Percentiles rank a stretch among this genome's conserved stretches.
Conservation (phyloP, 2,329 filamentous ascomycete species). For the Xylariaceae sp. region DNA sequence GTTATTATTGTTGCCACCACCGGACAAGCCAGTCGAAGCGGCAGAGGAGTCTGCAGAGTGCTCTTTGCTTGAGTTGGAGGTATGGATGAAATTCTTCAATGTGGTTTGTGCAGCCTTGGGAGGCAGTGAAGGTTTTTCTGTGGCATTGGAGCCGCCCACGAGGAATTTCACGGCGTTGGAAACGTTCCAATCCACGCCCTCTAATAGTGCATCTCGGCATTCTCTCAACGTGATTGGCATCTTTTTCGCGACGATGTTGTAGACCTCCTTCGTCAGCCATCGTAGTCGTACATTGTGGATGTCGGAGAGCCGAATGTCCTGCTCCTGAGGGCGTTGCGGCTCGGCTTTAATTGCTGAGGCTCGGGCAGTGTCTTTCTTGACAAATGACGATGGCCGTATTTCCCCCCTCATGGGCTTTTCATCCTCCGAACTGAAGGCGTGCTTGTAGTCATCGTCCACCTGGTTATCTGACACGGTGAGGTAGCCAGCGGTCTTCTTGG, state of each 20-base stretch:
- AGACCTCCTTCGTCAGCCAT: constrained; percentile 21
- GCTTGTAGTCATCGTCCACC: constrained; percentile 24
- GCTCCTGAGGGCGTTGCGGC: constrained; percentile 8
- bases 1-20: too few species aligned
- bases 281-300: constrained; percentile 24
- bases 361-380: constrained; percentile 14
- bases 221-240: constrained; percentile 19
- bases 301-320: constrained; percentile 19
- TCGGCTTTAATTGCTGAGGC: constrained; percentile 7
- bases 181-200: constrained; percentile 18
- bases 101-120: too few species aligned
- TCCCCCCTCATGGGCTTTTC: constrained; percentile 24
- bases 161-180: constrained; percentile 17
- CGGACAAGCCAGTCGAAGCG: too few species aligned
- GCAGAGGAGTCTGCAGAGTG: too few species aligned
- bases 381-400: constrained; percentile 25
- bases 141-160: too few species aligned
- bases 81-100: too few species aligned
- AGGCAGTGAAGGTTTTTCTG: too few species aligned
- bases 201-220: constrained; percentile 22
- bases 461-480: constrained; percentile 26
- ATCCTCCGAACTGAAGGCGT: constrained; percentile 24
- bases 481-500: constrained; percentile 28
- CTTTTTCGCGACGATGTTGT: constrained; percentile 21
- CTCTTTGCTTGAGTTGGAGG: constrained; percentile 3